Percentiles rank a stretch among this genome's conserved stretches.
Conservation (phyloP, 331 rosid genomes). For the Spiraea crenata region DNA sequence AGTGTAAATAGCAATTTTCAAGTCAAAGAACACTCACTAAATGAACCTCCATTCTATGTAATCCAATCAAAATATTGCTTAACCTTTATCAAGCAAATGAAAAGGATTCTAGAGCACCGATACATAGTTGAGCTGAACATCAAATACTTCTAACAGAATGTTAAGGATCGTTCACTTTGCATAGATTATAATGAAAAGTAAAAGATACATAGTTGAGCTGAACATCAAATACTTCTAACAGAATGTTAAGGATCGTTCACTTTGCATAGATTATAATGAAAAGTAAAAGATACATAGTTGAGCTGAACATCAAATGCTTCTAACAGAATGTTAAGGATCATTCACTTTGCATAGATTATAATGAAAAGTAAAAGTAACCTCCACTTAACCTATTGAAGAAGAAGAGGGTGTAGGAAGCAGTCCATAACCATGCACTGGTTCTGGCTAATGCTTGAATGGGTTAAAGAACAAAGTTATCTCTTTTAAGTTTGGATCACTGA, state of each 20-base stretch:
- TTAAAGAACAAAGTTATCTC: neutral
- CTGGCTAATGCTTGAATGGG: neutral
- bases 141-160: neutral
- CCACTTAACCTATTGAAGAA: too few relatives aligned
- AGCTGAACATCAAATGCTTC: neutral
- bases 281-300: too few relatives aligned
- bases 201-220: neutral
- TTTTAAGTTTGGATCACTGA: neutral
- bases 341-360: too few relatives aligned
- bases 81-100: neutral
- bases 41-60: neutral
- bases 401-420: neutral
- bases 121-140: neutral
- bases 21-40: neutral
- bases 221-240: neutral
- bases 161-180: neutral
- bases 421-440: neutral
- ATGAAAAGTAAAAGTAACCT: too few relatives aligned
- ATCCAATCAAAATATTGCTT: neutral
- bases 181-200: too few relatives aligned
- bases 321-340: neutral
- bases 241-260: neutral
- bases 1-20: slow-evolving; percentile 11
- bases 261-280: too few relatives aligned
- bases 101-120: neutral